Percentiles rank a stretch among this genome's conserved stretches.
These are phyloP conservation scores for Elaeagnus macrophylla DNA, from an alignment of 306 rosid genomes.

Conservation along the genomic window DNA sequence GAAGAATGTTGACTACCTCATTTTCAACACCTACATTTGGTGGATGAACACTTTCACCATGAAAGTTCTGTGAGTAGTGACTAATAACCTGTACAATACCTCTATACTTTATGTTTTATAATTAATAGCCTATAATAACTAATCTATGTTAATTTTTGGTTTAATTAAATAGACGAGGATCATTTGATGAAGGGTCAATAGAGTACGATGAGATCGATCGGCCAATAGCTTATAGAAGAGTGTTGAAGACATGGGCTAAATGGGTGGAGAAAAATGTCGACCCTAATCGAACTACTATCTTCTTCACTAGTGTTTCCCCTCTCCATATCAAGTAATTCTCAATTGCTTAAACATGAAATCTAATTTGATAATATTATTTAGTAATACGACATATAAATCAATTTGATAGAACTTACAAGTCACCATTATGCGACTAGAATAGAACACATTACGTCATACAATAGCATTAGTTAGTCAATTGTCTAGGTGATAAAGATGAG, in stretches of 20 bases:
- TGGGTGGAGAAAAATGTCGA: slow-evolving; percentile 74
- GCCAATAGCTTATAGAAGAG: slow-evolving; percentile 57
- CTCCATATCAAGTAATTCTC: slow-evolving; percentile 77
- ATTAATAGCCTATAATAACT: background rate
- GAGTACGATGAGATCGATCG: slow-evolving; percentile 71
- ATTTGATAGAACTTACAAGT: no score
- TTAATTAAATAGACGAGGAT: slow-evolving; percentile 51
- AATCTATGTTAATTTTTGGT: background rate
- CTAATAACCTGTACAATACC: background rate
- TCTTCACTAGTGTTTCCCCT: slow-evolving; percentile 92
- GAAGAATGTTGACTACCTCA: slow-evolving; percentile 69
- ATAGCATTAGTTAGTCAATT: no score
- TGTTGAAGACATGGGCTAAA: slow-evolving; percentile 66
- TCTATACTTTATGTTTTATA: background rate
- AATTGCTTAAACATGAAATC: background rate
- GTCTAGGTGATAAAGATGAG: no score
- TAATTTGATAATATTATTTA: no score
- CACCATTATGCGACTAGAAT: no score
- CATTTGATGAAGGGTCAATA: slow-evolving; percentile 63
- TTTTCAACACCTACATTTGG: slow-evolving; percentile 96
- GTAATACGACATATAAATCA: no score
- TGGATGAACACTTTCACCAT: slow-evolving; percentile 83
- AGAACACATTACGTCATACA: no score
- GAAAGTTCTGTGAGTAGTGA: slow-evolving; percentile 74
- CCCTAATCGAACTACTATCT: slow-evolving; percentile 68